Base-by-base conservation (phyloP, 192 early-diverging fungal genomes). In the Coemansia brasiliensis region DNA sequence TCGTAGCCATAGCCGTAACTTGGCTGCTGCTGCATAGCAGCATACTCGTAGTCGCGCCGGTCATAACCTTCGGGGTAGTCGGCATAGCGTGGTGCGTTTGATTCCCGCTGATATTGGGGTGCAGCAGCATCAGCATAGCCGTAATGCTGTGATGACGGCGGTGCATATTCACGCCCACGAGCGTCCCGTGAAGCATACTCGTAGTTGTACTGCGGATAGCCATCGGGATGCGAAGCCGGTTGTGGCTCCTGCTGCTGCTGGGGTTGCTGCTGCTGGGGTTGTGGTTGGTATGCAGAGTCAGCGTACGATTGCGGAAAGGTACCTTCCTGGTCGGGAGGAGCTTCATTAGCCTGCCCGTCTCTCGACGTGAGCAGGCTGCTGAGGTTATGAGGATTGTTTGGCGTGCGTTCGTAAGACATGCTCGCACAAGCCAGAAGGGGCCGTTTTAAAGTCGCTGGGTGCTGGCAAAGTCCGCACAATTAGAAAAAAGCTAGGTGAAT, bases 371-470 rank as follows among this genome's bases (percentile, higher is more conserved):
- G 57, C 42, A 78, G 59, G 25, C 65, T 71, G 64, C 67, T 72
- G 25, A 78, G 57, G 46, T 64, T 72, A 58, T 78, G 74, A 24
- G 68, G 65, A 39, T 67, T 68, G 25, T 24, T 48, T 9, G 69
- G 61, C 7, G 68, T 54, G 27, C 64, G 65, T 35, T 75, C 66
- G 72, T 75, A 69, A 60, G 74, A 63, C 74, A 78, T 78, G 46
- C 37, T 63, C 11, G 25, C 38, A 40, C 15, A 25, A 65, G 22
- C 46, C 27, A 65, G 45, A 16, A 15, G 1, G n/a, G 32, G 12
- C 17, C 55, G 21, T 21, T 55, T 63, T 2, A 21, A 21, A 21
- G 43, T 11, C 43, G 20, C 17, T 21, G 43, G 16, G 16, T n/a
- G 41, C 41, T 45, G 22, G 43, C 4, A 21, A 54, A 52, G 50